Evolutionary conservation across 129 eudicot species (phyloP).

Genomic region (Erigeron canadensis): DNA sequence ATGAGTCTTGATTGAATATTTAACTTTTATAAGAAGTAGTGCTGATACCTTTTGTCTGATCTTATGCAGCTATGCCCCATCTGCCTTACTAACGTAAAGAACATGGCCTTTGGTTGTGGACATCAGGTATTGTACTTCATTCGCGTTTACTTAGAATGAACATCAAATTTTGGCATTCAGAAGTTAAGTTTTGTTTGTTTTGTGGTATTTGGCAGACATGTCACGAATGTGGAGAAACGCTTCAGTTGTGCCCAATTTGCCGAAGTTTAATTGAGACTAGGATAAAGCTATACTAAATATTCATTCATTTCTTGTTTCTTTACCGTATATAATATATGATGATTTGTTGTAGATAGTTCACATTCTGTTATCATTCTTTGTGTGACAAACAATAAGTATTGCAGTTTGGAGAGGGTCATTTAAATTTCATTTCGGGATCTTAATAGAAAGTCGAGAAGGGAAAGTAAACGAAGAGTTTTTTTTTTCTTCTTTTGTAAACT

Average conservation of each 20-base stretch:
- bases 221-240: conserved; percentile 76
- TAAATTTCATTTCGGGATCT: conserved; percentile 5
- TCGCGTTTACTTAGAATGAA: background rate
- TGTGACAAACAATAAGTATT: background rate
- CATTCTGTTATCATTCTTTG: conserved; percentile 28
- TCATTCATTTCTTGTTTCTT: background rate
- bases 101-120: conserved; percentile 99
- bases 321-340: conserved; percentile 1
- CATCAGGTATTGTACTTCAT: conserved; percentile 62
- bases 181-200: background rate
- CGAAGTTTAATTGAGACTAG: conserved; percentile 68
- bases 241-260: conserved; percentile 80
- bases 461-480: conserved; percentile 1
- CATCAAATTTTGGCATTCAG: background rate
- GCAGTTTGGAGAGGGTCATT: background rate
- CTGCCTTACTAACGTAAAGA: conserved; percentile 69
- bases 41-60: conserved; percentile 17
- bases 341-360: conserved; percentile 14
- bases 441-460: background rate
- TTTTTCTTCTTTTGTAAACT: background rate
- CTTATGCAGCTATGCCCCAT: conserved; percentile 79
- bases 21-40: background rate
- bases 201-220: conserved; percentile 61
- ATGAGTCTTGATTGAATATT: conserved; percentile 4
- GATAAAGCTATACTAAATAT: conserved; percentile 73